Evolutionary conservation across 1,284 basidiomycete genomes (phyloP), one percentile per base, ranked within the genome.

Genomic region (Irpex rosettiformis): DNA sequence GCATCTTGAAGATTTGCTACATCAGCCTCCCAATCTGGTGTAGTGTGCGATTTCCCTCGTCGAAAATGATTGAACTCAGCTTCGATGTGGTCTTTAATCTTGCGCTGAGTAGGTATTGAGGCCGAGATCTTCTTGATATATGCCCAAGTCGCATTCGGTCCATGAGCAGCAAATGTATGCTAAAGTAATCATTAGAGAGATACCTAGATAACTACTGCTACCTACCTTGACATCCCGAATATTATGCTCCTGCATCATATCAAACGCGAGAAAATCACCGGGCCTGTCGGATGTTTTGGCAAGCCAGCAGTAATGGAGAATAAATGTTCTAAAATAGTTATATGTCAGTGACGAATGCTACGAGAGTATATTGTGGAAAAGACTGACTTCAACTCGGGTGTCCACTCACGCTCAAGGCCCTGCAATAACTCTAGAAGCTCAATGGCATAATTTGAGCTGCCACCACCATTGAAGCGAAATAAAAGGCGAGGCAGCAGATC

Each of bases 381-480:
- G 51, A 0, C 49, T 61, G 6, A 33, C 30, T 33, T 33, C 5
- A 33, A 6, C 30, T 33, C 30, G 6, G 30, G 30, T 0, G 69
- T 63, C 73, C 71, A 74, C 55, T 77, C 74, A 3, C 62, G 54
- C 18, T 71, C 61, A 0, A 77, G 57, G 0, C 65, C 65, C 60
- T 77, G 76, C 0, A 77, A 56, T 0, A 75, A 56, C 61, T 77
- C 74, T 2, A 77, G 61, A 0, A 73, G 58, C 56, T 75, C 72
- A 3, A 56, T 58, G 0, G 67, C 55, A 54, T 76, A 76, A 21
- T 75, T 72, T 0, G 59, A 47, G 54, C 73, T 75, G 1, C 65
- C 58, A 0, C 71, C 71, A 2, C 72, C 74, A 1, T 43, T 49
- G 56, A 72, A 73, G 0, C 69, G 67, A 42, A 70, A 68, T 0